Evolutionary conservation across 2,329 filamentous ascomycete genomes (phyloP), one percentile per base, ranked within the genome.

Genomic region (Sclerotinia sclerotiorum): DNA sequence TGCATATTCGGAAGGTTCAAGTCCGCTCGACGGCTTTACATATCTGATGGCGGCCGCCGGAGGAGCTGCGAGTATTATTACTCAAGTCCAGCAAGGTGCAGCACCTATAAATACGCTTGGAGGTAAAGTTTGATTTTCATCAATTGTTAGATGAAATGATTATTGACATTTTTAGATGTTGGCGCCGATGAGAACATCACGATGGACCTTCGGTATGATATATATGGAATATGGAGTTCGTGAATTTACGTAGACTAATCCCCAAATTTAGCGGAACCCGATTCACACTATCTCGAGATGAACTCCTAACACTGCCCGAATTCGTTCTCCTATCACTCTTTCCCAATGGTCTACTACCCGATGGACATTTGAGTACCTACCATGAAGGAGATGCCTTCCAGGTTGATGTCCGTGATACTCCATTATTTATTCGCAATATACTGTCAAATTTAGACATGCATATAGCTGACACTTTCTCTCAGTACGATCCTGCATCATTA

Each of bases 41-140:
- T 99, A 96, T 87, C 88, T 97, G 79, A 99, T 99, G 95, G 94
- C 95, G 82, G 92, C 93, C 79, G 94, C 94, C 82, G 94, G 94
- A 85, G 94, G 94, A 83, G 92, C 94, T 76, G 90, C 94, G 83
- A 98, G 95, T 87, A 97, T 99, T 79, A 97, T 99, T 82, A 99
- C 95, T 81, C 95, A 99, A 83, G 95, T 99, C 76, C 94, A 97
- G 79, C 95, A 99, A 81, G 91, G 91, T 73, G 85, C 86, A 29
- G 91, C 93, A 76, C 91, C 94, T 49, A 88, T 97, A 75, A 97
- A 95, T 80, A 91, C 92, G 67, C 84, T 98, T 70, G 93, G 92
- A 87, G 92, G 92, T 93, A 82, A 77, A 85, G 68, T 39, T 21
- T 51, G 60, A 69, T 62, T 24, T 62, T 60, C n/a, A 29, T 65